Percentiles rank a stretch among this genome's conserved stretches.
These are phyloP conservation scores for Fusarium tuaranense DNA, from an alignment of 2,329 filamentous ascomycete species.

Conservation along the genomic window DNA sequence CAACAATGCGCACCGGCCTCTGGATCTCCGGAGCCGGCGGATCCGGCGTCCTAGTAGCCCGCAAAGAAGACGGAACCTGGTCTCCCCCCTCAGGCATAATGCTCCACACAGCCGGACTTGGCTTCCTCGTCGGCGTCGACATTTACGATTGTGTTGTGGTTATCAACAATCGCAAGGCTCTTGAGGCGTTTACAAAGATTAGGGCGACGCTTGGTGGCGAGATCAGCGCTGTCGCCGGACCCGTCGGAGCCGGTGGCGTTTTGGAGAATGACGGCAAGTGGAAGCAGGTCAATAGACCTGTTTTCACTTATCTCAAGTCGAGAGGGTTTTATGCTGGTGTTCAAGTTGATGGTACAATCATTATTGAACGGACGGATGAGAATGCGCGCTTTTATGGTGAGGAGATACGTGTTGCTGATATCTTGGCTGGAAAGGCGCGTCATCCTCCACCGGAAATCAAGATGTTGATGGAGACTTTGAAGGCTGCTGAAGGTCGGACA, in stretches of 20 bases:
- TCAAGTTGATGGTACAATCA: slow-evolving; percentile 85
- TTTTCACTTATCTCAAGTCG: slow-evolving; percentile 81
- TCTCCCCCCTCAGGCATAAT: slow-evolving; percentile 85
- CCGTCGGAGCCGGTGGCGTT: slow-evolving; percentile 76
- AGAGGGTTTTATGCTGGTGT: slow-evolving; percentile 88
- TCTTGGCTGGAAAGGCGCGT: slow-evolving; percentile 58
- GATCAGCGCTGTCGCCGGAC: slow-evolving; percentile 78
- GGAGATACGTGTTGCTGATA: slow-evolving; percentile 56
- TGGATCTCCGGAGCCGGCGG: slow-evolving; percentile 76
- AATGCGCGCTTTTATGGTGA: slow-evolving; percentile 87
- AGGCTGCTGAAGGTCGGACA: slow-evolving; percentile 48
- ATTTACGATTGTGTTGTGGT: slow-evolving; percentile 91
- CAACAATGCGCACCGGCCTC: slow-evolving; percentile 74
- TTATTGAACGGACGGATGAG: slow-evolving; percentile 85
- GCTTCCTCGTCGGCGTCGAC: slow-evolving; percentile 83
- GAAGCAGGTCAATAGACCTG: slow-evolving; percentile 63
- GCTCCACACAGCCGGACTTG: slow-evolving; percentile 81
- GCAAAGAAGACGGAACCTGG: slow-evolving; percentile 76
- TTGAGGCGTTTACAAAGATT: slow-evolving; percentile 80
- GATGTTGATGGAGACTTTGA: slow-evolving; percentile 50
- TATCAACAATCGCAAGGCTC: slow-evolving; percentile 80
- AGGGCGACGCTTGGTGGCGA: slow-evolving; percentile 83
- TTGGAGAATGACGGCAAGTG: slow-evolving; percentile 68
- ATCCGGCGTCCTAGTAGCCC: slow-evolving; percentile 72
- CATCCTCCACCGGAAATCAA: slow-evolving; percentile 43